Percentiles rank a stretch among this genome's conserved stretches.
These are phyloP conservation scores for Saccharomycodes ludwigii DNA, from an alignment of 805 yeast genomes.

Conservation along the genomic window DNA sequence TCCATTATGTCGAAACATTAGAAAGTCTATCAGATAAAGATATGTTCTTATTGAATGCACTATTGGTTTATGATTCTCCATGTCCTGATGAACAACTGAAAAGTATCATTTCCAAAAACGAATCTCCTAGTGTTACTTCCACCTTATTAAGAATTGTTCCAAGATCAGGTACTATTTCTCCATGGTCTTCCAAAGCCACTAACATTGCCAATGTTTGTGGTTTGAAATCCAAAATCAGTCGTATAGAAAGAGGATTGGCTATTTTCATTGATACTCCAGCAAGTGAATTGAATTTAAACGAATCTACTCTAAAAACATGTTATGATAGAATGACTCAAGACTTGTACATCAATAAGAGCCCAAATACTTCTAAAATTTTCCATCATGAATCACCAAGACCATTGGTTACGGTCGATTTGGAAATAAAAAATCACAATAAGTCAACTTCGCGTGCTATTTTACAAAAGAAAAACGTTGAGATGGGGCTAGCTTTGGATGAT, in stretches of 20 bases:
- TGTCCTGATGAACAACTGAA: constrained; percentile 30
- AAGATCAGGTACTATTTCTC: constrained; percentile 91
- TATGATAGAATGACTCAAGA: constrained; percentile 94
- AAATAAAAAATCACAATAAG: constrained; percentile 18
- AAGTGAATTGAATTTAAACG: constrained; percentile 47
- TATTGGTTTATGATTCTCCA: constrained; percentile 61
- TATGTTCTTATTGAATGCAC: constrained; percentile 37
- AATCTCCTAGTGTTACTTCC: constrained; percentile 19
- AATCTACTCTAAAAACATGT: constrained; percentile 53
- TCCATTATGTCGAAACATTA: constrained; percentile 64
- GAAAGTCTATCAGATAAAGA: constrained; percentile 29
- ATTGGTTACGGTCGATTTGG: constrained; percentile 52
- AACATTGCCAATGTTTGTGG: constrained; percentile 88
- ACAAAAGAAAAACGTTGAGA: constrained; percentile 59
- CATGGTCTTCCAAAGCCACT: constrained; percentile 98
- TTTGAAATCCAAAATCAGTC: constrained; percentile 50
- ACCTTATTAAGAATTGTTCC: constrained; percentile 68
- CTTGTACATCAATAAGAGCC: constrained; percentile 46
- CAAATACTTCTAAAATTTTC: constrained; percentile 58
- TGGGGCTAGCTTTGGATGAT: constrained; percentile 89
- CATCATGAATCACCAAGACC: constrained; percentile 75
- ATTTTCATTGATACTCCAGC: constrained; percentile 63
- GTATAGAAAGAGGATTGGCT: constrained; percentile 87
- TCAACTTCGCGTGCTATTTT: constrained; percentile 38
- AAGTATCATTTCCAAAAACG: constrained; percentile 9